phyloP scores from a whole-genome alignment of 805 yeast genomes.

The Cyberlindnera maclurae region DNA sequence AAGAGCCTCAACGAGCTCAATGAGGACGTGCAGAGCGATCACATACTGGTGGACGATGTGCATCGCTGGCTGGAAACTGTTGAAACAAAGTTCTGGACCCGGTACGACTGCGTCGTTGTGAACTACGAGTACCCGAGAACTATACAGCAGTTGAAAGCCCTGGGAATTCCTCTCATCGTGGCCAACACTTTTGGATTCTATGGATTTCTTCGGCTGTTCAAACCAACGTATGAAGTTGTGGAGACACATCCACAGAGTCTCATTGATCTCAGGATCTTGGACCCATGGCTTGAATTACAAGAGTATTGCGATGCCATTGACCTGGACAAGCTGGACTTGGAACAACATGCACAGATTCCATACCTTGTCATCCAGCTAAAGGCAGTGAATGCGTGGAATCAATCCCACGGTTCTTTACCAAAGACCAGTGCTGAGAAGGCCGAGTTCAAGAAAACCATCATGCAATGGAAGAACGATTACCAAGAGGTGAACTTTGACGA shows the following conservation, averaged over 20 bases:
- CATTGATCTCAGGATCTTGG: conserved; percentile 59
- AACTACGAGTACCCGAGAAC: conserved; percentile 27
- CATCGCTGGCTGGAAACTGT: conserved; percentile 10
- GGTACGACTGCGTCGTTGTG: conserved; percentile 44
- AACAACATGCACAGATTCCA: conserved; percentile 58
- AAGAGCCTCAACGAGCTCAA: conserved; percentile 49
- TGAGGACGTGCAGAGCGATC: conserved; percentile 36
- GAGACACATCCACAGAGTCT: conserved; percentile 66
- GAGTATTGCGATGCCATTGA: conserved; percentile 45
- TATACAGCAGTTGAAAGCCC: conserved; percentile 33
- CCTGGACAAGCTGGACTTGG: conserved; percentile 34
- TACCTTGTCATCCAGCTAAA: conserved; percentile 55
- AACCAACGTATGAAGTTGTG: conserved; percentile 55
- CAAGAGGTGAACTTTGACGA: conserved; percentile 44
- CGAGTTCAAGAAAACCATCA: conserved; percentile 32
- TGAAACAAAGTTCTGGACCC: conserved; percentile 32
- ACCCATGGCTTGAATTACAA: conserved; percentile 66
- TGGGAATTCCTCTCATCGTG: conserved; percentile 47
- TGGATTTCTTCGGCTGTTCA: conserved; percentile 47
- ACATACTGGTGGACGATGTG: conserved; percentile 7
- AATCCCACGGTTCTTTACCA: conserved; percentile 25
- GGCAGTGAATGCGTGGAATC: conserved; percentile 38
- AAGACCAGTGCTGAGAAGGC: conserved; percentile 34
- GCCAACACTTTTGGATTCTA: conserved; percentile 56
- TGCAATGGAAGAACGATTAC: conserved; percentile 28